Percentiles rank a stretch among this genome's conserved stretches.
These are phyloP conservation scores for Mycosphaerella arachidis DNA, from an alignment of 2,329 filamentous ascomycete species.

Conservation along the genomic window DNA sequence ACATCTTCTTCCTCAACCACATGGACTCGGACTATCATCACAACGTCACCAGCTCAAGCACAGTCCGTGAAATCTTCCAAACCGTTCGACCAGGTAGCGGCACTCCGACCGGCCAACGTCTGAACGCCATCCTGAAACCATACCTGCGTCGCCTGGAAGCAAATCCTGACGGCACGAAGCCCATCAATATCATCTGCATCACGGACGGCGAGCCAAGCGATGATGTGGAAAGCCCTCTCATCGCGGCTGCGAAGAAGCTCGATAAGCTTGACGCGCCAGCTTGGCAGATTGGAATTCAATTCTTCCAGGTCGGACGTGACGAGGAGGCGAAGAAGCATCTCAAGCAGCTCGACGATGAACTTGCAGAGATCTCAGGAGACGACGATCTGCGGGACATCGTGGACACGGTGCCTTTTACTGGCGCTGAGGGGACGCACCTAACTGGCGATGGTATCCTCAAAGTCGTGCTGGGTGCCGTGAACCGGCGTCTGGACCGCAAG, in stretches of 20 bases:
- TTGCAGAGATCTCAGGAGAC: conserved; percentile 51
- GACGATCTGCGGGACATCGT: conserved; percentile 76
- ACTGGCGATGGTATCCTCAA: conserved; percentile 73
- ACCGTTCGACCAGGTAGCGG: conserved; percentile 58
- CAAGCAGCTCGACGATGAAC: conserved; percentile 68
- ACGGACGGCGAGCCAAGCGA: conserved; percentile 83
- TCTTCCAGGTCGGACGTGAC: conserved; percentile 88
- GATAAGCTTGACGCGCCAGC: conserved; percentile 65
- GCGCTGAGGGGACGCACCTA: conserved; percentile 49
- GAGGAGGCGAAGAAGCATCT: conserved; percentile 60
- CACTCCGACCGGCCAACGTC: conserved; percentile 70
- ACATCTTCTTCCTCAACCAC: conserved; percentile 87
- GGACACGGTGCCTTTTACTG: conserved; percentile 76
- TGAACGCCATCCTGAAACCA: conserved; percentile 66
- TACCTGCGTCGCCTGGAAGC: conserved; percentile 60
- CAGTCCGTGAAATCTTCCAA: conserved; percentile 67
- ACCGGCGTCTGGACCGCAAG: conserved; percentile 58
- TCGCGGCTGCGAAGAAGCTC: conserved; percentile 63
- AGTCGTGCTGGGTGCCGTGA: conserved; percentile 72
- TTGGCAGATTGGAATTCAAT: conserved; percentile 87
- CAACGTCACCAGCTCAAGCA: conserved; percentile 55
- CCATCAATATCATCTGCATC: conserved; percentile 86
- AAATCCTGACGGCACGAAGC: conserved; percentile 56
- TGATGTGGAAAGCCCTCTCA: conserved; percentile 68
- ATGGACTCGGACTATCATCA: conserved; percentile 55